A percentile compares a stretch with the other conserved stretches of the same genome.
These are phyloP conservation scores for Aspergillus sp. DNA, from an alignment of 2,329 filamentous ascomycete genomes.

Conservation along the genomic window DNA sequence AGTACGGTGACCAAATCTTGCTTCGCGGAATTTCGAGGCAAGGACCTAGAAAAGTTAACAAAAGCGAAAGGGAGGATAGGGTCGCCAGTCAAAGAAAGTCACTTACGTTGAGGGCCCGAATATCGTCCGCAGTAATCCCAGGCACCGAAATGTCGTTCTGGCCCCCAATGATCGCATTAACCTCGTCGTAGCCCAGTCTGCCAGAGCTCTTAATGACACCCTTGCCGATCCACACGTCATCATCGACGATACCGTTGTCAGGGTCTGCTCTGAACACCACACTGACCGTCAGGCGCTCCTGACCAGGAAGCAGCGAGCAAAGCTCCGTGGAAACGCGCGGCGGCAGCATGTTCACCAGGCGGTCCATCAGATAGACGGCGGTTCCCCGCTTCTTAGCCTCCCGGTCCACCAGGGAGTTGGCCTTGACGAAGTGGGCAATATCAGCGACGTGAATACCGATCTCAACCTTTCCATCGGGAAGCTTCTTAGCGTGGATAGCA, in stretches of 20 bases:
- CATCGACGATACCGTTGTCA: slow-evolving; percentile 72
- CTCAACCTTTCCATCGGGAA: slow-evolving; percentile 78
- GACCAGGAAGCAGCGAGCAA: slow-evolving; percentile 76
- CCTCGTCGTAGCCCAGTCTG: slow-evolving; percentile 76
- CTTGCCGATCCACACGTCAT: slow-evolving; percentile 90
- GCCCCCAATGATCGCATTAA: slow-evolving; percentile 71
- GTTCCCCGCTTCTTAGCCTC: slow-evolving; percentile 98
- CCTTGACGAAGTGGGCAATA: slow-evolving; percentile 93
- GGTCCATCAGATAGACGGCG: slow-evolving; percentile 89
- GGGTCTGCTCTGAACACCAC: slow-evolving; percentile 88
- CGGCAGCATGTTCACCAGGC: slow-evolving; percentile 80
- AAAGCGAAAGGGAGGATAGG: not conserved
- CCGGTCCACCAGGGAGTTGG: slow-evolving; percentile 88
- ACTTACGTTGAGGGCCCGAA: slow-evolving; percentile 69
- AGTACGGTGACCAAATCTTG: slow-evolving; percentile 71
- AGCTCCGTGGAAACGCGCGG: slow-evolving; percentile 77
- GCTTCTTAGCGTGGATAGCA: slow-evolving; percentile 82
- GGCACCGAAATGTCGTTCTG: slow-evolving; percentile 56
- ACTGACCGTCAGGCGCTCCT: slow-evolving; percentile 86
- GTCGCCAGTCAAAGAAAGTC: not conserved
- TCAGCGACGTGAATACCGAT: slow-evolving; percentile 94
- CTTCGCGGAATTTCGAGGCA: slow-evolving; percentile 83
- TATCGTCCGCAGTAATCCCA: slow-evolving; percentile 63
- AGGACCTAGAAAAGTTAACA: slow-evolving; percentile 49
- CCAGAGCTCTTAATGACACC: slow-evolving; percentile 86